phyloP scores from a whole-genome alignment of 225 moss, liverwort and hornwort species.

The Sphagnum contortum region DNA sequence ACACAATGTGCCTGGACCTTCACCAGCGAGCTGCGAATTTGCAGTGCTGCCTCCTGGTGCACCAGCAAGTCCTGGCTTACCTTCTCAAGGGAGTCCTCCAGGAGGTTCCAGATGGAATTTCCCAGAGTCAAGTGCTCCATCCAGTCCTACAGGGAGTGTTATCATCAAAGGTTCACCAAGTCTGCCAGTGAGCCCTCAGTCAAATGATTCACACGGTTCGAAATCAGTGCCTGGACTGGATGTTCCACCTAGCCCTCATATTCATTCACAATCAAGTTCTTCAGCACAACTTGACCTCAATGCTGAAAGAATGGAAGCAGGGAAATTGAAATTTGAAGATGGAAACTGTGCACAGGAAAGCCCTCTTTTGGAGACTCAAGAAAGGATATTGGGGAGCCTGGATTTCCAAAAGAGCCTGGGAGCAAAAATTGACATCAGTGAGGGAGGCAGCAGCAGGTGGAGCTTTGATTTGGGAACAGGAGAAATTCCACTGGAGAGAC shows the following conservation, averaged over 20 bases:
- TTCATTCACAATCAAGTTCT: too few relatives aligned
- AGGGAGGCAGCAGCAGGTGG: too few relatives aligned
- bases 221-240: conserved; percentile 21
- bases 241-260: conserved; percentile 8
- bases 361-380: neutral
- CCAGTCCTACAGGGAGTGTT: conserved; percentile 55
- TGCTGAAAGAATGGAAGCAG: too few relatives aligned
- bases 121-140: conserved; percentile 34
- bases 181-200: conserved; percentile 34
- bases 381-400: too few relatives aligned
- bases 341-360: conserved; percentile 1
- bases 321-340: too few relatives aligned
- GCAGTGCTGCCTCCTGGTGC: too few relatives aligned
- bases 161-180: conserved; percentile 50
- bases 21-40: neutral
- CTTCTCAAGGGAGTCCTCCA: conserved; percentile 10
- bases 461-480: too few relatives aligned
- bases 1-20: conserved; percentile 12
- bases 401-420: too few relatives aligned
- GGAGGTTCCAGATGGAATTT: conserved; percentile 7
- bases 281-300: too few relatives aligned
- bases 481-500: too few relatives aligned
- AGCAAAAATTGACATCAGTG: too few relatives aligned
- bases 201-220: conserved; percentile 34
- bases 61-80: conserved; percentile 14